Conservation (phyloP, 495 filamentous ascomycete genomes). For the Talaromyces stipitatus region DNA sequence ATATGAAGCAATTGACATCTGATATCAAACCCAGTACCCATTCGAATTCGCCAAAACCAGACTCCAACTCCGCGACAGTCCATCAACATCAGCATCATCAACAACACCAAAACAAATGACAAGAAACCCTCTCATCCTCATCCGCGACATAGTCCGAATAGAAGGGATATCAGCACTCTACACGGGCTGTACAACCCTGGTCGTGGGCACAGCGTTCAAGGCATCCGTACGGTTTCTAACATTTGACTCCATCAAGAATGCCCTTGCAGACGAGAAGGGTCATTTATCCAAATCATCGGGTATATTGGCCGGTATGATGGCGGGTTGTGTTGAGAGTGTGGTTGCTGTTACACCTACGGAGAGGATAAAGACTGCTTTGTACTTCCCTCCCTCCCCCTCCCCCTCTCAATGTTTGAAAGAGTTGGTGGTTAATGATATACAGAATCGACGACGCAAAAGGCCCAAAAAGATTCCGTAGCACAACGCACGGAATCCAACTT, state of each 20-base stretch:
- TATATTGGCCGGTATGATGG: constrained; percentile 31
- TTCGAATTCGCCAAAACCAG: constrained; percentile 63
- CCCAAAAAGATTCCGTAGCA: constrained; percentile 11
- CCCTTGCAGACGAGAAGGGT: constrained; percentile 51
- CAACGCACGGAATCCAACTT: constrained; percentile 11
- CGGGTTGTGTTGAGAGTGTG: constrained; percentile 18
- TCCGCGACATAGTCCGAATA: constrained; percentile 36
- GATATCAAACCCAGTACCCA: constrained; percentile 39
- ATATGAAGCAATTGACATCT: neutral
- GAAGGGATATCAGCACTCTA: constrained; percentile 54
- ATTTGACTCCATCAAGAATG: constrained; percentile 57
- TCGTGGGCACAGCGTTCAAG: constrained; percentile 56
- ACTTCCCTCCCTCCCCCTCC: neutral
- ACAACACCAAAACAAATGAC: constrained; percentile 3
- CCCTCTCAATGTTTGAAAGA: neutral
- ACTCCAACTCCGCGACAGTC: constrained; percentile 46
- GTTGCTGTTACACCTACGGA: constrained; percentile 22
- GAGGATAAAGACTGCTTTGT: constrained; percentile 18
- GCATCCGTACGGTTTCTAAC: constrained; percentile 58
- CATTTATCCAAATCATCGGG: constrained; percentile 46
- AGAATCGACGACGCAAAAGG: constrained; percentile 21
- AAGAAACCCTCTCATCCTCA: constrained; percentile 48
- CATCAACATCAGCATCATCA: constrained; percentile 22
- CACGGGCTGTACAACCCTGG: constrained; percentile 54
- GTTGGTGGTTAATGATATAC: neutral